Percentiles rank a stretch among this genome's conserved stretches.
Evolutionary conservation across 805 yeast genomes (phyloP).

Genomic region (Jamesozyma gamospora): DNA sequence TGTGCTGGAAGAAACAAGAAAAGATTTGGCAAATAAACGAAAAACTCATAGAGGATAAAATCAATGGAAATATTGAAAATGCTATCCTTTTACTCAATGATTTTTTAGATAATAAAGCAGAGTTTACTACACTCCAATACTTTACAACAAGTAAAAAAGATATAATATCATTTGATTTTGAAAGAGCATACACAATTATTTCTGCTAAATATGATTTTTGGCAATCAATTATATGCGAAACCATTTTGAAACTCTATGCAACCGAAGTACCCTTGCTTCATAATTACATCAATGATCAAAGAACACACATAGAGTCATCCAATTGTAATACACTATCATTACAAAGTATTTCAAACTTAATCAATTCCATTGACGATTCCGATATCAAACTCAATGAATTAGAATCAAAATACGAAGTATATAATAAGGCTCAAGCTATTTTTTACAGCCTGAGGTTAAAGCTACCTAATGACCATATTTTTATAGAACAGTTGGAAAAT

Average conservation of each 20-base stretch:
- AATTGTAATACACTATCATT: constrained; percentile 32
- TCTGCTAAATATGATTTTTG: constrained; percentile 48
- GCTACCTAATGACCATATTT: constrained; percentile 47
- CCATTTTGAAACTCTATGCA: constrained; percentile 34
- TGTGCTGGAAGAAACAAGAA: constrained; percentile 1
- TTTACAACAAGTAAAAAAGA: background rate
- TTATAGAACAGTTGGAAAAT: constrained; percentile 51
- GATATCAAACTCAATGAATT: constrained; percentile 17
- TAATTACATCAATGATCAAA: constrained; percentile 18
- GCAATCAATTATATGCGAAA: constrained; percentile 38
- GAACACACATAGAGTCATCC: constrained; percentile 10
- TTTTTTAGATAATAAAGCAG: background rate
- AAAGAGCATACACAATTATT: constrained; percentile 44
- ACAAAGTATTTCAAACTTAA: constrained; percentile 29
- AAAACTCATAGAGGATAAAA: background rate
- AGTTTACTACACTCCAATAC: background rate
- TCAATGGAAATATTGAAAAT: background rate
- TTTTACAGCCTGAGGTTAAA: constrained; percentile 33
- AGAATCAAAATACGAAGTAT: constrained; percentile 13
- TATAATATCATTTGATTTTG: constrained; percentile 32
- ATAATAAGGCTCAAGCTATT: constrained; percentile 24
- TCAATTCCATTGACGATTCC: constrained; percentile 32
- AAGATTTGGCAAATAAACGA: constrained; percentile 10
- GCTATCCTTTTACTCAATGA: constrained; percentile 2
- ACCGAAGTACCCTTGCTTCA: constrained; percentile 26